Base-by-base conservation (phyloP, 805 yeast genomes). In the Wickerhamomyces hampshirensis region DNA sequence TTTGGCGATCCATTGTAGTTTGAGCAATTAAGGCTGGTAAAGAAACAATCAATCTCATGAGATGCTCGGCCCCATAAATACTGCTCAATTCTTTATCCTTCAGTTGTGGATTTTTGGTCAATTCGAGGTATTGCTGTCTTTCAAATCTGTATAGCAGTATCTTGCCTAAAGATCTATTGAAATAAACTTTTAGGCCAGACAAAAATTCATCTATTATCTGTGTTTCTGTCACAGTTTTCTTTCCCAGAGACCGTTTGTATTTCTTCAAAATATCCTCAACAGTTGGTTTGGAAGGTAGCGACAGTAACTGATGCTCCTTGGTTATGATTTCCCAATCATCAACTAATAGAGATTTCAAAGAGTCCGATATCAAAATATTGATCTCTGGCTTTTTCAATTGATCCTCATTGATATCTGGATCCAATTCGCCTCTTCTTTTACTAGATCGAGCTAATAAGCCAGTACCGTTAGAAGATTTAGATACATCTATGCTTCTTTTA, bases 261-360 rank as follows among this genome's bases (percentile, higher is more conserved):
- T 69, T 68, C 9, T 58, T 48, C 7, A 91, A 55, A 3, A 87
- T 71, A 3, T 61, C 64, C 1, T 66, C 62, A 1, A 84, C 83
- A 0, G 75, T 70, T 3, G 67, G 66, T 24, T 58, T 59, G 12
- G 75, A 65, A 1, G 96, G 96, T 28, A 89, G 57, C 18, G 71
- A 61, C 4, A 85, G 73, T 29, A 87, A 58, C 55, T 79, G 77
- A 34, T 81, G 80, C 47, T 87, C 84, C 48, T 84, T 84, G 1
- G 98, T 88, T 23, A 91, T 71, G 47, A 68, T 69, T 58, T 91
- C 96, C 98, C 98, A 91, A 63, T 91, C 98, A 56, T 86, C 88
- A 1, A 89, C 95, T 26, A 91, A 63, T 4, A 79, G 50, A 5
- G 81, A 64, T 57, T 88, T 89, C 39, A 91, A 64, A 21, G 68